Evolutionary conservation across 2,329 filamentous ascomycete species (phyloP), one percentile per base, ranked within the genome.

Genomic region (Scleromitrula shiraiana): DNA sequence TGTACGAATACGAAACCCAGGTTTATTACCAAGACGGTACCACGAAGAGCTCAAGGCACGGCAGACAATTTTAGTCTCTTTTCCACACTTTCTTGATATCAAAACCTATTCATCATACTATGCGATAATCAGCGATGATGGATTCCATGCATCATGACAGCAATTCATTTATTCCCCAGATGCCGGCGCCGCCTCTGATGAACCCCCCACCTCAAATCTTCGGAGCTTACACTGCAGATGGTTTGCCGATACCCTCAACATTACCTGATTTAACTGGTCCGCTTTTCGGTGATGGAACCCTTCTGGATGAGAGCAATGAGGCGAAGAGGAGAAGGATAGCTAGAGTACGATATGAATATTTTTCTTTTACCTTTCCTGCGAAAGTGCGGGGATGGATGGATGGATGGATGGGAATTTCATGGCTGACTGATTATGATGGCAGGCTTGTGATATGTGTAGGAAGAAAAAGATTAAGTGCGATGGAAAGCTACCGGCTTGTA

Each of bases 401-500:
- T 35, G 19, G 43, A 44, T 15, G 20, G 23, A 23, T 20, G 12
- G 24, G 17, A 20, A 23, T 5, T 29, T 19, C 8, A 27, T 27
- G 35, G 49, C 56, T 59, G 53, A 60, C 52, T n/a, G n/a, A n/a
- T n/a, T n/a, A n/a, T n/a, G 38, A 41, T 71, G 70, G 22, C 66
- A 76, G 59, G 76, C 76, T 46, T 79, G 76, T 62, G 76, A 79
- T 55, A 75, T 78, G 89, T 97, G 91, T 65, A 78, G 90, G 60
- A 95, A 95, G 71, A 90, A 88, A 69, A 95, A 91, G 75, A 93
- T 97, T 69, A 97, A 97, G 70, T 97, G 91, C 68, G 93, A 97
- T 64, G 91, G 93, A 57, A 95, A 94, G 70, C 80, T 95, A 69
- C 91, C 93, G 30, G 82, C 89, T 52, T 98, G 93, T 68, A 90